phyloP scores from a whole-genome alignment of 2,329 filamentous ascomycete genomes.

The Trichoderma atroviride region DNA sequence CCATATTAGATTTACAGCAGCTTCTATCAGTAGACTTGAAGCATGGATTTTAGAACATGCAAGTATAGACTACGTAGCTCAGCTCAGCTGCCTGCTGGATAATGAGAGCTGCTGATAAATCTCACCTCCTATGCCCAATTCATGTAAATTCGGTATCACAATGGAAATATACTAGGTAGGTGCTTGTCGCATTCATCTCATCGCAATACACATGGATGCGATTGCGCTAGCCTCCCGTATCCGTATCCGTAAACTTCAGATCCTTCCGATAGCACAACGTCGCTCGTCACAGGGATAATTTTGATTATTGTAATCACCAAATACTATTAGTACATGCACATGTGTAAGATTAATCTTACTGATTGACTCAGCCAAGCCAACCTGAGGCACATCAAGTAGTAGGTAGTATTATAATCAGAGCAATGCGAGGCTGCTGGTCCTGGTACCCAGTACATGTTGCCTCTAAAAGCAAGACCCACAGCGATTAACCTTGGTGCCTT shows the following conservation, averaged over 20 bases:
- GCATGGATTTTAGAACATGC: background rate
- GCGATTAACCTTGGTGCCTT: background rate
- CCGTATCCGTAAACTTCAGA: slow-evolving; percentile 23
- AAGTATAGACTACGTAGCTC: background rate
- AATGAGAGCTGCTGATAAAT: background rate
- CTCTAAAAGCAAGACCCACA: background rate
- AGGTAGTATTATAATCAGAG: background rate
- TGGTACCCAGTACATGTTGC: background rate
- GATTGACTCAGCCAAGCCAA: background rate
- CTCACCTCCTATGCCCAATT: background rate
- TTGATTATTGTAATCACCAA: background rate
- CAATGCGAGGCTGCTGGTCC: background rate
- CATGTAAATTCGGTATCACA: no score
- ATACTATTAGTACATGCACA: background rate
- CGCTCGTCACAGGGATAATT: background rate
- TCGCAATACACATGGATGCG: background rate
- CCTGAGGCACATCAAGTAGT: background rate
- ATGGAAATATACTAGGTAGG: background rate
- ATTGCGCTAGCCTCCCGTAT: slow-evolving; percentile 19
- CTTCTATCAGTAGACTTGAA: background rate
- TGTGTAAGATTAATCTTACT: background rate
- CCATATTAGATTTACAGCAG: background rate
- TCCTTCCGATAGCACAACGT: background rate
- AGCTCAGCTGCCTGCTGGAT: background rate
- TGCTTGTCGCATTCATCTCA: background rate